Base-by-base conservation (phyloP, 2,329 filamentous ascomycete species). In the Penicillium sp. region DNA sequence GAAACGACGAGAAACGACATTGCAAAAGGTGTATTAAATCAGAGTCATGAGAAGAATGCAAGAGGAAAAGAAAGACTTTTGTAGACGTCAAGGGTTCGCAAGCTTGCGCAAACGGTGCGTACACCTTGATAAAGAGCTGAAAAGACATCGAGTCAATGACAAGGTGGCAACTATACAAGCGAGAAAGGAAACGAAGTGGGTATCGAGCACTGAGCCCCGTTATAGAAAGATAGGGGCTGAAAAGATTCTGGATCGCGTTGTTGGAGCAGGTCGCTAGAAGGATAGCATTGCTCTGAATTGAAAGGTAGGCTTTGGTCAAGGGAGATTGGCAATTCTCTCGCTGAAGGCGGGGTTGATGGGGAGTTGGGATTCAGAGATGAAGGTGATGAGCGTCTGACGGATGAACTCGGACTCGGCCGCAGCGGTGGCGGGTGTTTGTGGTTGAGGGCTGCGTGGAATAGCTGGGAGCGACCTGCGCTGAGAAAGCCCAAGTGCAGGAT, bases 301-400 rank as follows among this genome's bases (percentile, higher is more conserved):
- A 36, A 56, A 27, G 22, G 53, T 24, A 31, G 14, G 27, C 46
- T 11, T 13, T 36, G 46, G 22, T 59, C 22, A 62, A n/a, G 54
- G 39, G 31, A 52, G 46, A 31, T 43, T 50, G 16, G 54, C 13
- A 33, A 41, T 39, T 51, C 35, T 59, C 59, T 67, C 60, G 49
- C 59, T 56, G 54, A 68, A 69, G 50, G 67, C 66, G 16, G 71
- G 71, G 40, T 72, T 73, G 57, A 72, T 73, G 13, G 70, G 70
- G 37, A 73, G 56, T 55, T 63, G 60, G 11, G 64, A 66, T 27
- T 59, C 60, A 18, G 57, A 50, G 39, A 66, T 57, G 43, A 58
- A 65, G 18, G 51, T 24, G 6, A 41, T 53, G 27, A 44, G 27
- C n/a, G 22, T 50, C 35, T 44, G 47, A 36, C 33, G 50, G 10